Evolutionary conservation across 306 rosid genomes (phyloP).

Genomic region (Dryas alaskensis): DNA sequence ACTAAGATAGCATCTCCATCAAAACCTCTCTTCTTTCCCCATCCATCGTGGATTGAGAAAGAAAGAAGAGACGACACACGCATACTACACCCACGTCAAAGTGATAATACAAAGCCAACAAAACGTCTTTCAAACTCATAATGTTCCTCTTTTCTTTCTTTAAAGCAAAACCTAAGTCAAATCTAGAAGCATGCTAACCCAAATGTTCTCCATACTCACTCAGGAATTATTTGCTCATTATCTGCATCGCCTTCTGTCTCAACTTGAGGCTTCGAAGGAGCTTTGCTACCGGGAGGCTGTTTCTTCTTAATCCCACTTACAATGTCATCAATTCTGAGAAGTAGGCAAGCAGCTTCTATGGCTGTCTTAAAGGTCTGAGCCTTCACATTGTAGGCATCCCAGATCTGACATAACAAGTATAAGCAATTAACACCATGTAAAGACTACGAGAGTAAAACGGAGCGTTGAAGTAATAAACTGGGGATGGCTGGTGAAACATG

Average conservation of each 20-base stretch:
- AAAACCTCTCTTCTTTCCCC: neutral
- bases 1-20: neutral
- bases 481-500: no score
- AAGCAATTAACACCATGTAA: slow-evolving; percentile 8
- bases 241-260: slow-evolving; percentile 89
- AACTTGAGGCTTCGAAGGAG: slow-evolving; percentile 65
- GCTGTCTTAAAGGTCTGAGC: slow-evolving; percentile 97
- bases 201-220: slow-evolving; percentile 35
- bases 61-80: neutral
- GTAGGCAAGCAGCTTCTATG: slow-evolving; percentile 98
- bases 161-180: neutral
- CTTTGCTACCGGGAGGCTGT: slow-evolving; percentile 69
- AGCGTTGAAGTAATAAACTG: no score
- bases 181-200: neutral
- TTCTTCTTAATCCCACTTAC: slow-evolving; percentile 97
- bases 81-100: neutral
- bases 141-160: neutral
- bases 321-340: slow-evolving; percentile 89
- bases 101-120: slow-evolving; percentile 5
- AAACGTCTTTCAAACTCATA: neutral
- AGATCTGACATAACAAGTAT: slow-evolving; percentile 47
- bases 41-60: neutral
- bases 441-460: no score
- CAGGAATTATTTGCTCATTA: slow-evolving; percentile 74
- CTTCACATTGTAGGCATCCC: slow-evolving; percentile 98